Evolutionary conservation across 2,329 filamentous ascomycete genomes (phyloP), one percentile per base, ranked within the genome.

Genomic region (Aspergillus sp.): DNA sequence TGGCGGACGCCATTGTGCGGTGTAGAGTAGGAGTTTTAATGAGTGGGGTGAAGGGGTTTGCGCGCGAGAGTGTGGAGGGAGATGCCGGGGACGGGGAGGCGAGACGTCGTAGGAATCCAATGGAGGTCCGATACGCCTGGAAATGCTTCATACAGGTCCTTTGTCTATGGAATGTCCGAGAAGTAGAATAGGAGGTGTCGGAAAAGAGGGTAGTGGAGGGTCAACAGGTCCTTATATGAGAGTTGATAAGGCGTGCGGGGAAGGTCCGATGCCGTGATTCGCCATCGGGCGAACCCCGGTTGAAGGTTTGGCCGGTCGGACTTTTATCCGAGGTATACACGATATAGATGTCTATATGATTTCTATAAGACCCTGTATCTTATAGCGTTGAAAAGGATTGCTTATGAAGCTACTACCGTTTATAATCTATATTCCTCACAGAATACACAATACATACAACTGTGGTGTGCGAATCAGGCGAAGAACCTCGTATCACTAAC

Each of bases 1-100:
- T 85, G 67, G 88, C 85, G 36, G 89, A 83, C 20, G 81, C 74
- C 84, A 87, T 88, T 52, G 72, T 81, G 64, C 79, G 70, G 65
- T 56, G 62, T 17, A 64, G 36, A 45, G 58, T 61, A 52, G 56
- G 47, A 19, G 58, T 55, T 41, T 65, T 58, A 36, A 60, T n/a
- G 2, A 59, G 45, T 34, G 57, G 48, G 34, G 45, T 48, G 47
- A 67, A 60, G n/a, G 54, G 56, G 49, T 48, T 57, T 21, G 52
- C 49, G 29, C 47, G 56, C 47, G 57, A 54, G 53, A 60, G 52
- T 55, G 58, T 49, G 57, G 52, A 57, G 60, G 48, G 48, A 25
- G 21, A 44, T 46, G 48, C 34, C 11, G 47, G 47, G 31, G 48
- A 54, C 19, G 49, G 45, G 11, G 60, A 56, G 47, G 52, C 34